Percentiles rank a stretch among this genome's conserved stretches.
These are phyloP conservation scores for Phialophora chinensis DNA, from an alignment of 2,329 filamentous ascomycete genomes.

Conservation along the genomic window DNA sequence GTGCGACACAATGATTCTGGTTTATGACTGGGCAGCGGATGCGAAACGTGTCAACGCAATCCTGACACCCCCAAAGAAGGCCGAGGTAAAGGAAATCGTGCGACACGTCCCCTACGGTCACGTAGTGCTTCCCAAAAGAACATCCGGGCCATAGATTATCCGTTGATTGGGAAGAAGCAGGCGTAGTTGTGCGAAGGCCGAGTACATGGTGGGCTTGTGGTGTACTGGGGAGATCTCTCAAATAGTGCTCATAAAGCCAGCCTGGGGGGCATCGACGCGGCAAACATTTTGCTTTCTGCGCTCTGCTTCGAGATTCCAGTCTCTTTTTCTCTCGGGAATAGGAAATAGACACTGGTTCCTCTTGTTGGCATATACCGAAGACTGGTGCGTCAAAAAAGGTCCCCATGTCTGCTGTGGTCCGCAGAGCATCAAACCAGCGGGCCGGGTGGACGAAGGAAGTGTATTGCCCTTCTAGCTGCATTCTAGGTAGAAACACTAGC, in stretches of 20 bases:
- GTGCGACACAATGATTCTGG: slow-evolving; percentile 12
- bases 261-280: background rate
- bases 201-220: too few species aligned
- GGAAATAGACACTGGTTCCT: background rate
- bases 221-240: background rate
- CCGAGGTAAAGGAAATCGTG: slow-evolving; percentile 10
- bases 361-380: background rate
- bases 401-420: background rate
- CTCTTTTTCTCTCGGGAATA: background rate
- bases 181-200: background rate
- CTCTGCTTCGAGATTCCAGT: background rate
- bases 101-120: background rate
- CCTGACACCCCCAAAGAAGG: slow-evolving; percentile 3
- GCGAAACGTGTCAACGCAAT: slow-evolving; percentile 23
- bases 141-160: background rate
- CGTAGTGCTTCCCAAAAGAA: background rate
- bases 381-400: background rate
- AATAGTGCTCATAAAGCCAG: background rate
- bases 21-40: slow-evolving; percentile 2
- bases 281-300: background rate
- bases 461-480: slow-evolving; percentile 29
- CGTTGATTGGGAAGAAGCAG: background rate
- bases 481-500: slow-evolving; percentile 26
- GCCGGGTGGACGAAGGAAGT: slow-evolving; percentile 16
- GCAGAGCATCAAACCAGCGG: slow-evolving; percentile 13